These are phyloP conservation scores for Xylaria castorea DNA, from an alignment of 495 filamentous ascomycete genomes.

Conservation along the genomic window DNA sequence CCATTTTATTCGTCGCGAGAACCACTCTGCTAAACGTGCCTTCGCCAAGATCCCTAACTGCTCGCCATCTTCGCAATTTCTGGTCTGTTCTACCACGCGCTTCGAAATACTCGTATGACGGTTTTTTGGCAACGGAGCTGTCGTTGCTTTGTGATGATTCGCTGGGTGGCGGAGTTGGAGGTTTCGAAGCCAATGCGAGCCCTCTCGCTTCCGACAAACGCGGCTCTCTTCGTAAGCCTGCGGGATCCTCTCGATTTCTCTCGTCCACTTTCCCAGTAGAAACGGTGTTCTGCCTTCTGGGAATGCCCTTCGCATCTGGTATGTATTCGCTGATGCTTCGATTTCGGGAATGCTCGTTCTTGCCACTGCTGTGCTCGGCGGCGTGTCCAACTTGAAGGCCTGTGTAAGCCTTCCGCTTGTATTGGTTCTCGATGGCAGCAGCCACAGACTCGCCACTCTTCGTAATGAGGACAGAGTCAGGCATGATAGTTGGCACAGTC, in stretches of 20 bases:
- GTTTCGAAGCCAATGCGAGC: conserved; percentile 64
- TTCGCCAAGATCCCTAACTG: conserved; percentile 81
- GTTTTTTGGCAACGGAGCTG: conserved; percentile 46
- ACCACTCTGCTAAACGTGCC: conserved; percentile 96
- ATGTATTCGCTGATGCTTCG: conserved; percentile 88
- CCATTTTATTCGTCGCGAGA: conserved; percentile 71
- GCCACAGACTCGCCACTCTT: conserved; percentile 60
- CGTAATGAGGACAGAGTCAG: conserved; percentile 52
- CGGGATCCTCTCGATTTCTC: conserved; percentile 49
- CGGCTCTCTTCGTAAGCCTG: conserved; percentile 77
- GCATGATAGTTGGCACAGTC: conserved; percentile 44
- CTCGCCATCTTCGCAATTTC: conserved; percentile 71
- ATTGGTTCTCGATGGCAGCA: conserved; percentile 53
- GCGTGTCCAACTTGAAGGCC: conserved; percentile 45
- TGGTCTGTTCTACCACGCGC: conserved; percentile 63
- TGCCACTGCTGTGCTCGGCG: conserved; percentile 38
- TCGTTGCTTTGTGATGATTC: conserved; percentile 59
- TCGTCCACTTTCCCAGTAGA: conserved; percentile 55
- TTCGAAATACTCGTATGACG: conserved; percentile 65
- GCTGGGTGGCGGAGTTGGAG: conserved; percentile 77
- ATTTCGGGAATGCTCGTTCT: conserved; percentile 63
- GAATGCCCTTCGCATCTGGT: conserved; percentile 70
- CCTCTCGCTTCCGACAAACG: conserved; percentile 81
- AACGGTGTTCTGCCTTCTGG: conserved; percentile 75
- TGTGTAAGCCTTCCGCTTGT: conserved; percentile 60